Base-by-base conservation (phyloP, 2,329 filamentous ascomycete genomes). In the Calycina marina region DNA sequence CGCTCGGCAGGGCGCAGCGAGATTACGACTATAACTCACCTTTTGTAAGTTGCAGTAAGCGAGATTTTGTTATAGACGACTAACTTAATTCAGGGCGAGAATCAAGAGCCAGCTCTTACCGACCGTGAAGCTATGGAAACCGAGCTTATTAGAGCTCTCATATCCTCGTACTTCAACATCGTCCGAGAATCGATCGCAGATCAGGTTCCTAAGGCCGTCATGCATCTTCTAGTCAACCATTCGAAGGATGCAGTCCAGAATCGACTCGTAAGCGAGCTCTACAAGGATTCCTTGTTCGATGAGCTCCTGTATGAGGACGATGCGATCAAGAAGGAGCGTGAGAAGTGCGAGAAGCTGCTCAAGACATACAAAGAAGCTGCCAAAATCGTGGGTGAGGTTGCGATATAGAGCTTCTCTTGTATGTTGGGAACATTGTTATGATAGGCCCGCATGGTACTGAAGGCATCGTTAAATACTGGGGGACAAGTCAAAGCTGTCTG, bases 91-190 rank as follows among this genome's bases (percentile, higher is more conserved):
- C 43, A 75, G 68, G 60, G 62, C 35, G 61, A 68, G 37, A 66
- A 69, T 32, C 72, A 77, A 39, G 85, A 93, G 51, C 85, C 85
- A 18, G 84, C 83, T 35, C 71, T 98, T 49, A 94, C 86, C 1
- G 90, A 98, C 46, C 82, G 90, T 32, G 90, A 98, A 61, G 81
- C 85, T 27, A 81, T 98, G 63, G 90, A 98, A 61, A 96, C 90
- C 6, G 90, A 98, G 58, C 74, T 98, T 25, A 98, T 98, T 54
- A 80, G 88, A 28, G 82, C 86, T 28, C 72, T 98, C 35, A 98
- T 98, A 55, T 93, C 83, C 18, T 94, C 86, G 1, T 98, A 98
- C 65, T 98, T 98, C 66, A 93, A 93, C 56, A 98, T 98, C 50
- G 90, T 98, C 28, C 82, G 90, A 41, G 90, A 98, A 59, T 88